Conservation (phyloP, 768 basidiomycete species). For the Phylloporus arenicola region DNA sequence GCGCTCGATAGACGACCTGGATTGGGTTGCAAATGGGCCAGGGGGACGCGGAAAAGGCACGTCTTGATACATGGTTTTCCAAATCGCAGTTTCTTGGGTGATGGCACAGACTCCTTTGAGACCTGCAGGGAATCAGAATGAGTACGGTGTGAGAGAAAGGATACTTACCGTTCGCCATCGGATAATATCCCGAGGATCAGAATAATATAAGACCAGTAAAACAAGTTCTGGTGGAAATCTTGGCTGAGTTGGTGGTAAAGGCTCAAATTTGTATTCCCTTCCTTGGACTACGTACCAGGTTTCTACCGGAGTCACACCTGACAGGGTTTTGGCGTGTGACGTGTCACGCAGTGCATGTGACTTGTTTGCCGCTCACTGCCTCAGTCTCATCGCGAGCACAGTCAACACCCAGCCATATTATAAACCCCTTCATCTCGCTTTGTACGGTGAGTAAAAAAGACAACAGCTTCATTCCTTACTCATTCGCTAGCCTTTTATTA, state of each 20-base stretch:
- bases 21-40: not conserved
- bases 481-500: not conserved
- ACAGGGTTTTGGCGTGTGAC: conserved; percentile 11
- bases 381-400: conserved; percentile 10
- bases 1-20: not conserved
- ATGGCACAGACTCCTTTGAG: conserved; percentile 1
- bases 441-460: conserved; percentile 17
- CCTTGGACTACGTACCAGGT: too few species aligned
- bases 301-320: not conserved
- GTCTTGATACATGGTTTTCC: not conserved
- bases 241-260: not conserved
- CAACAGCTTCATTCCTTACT: not conserved
- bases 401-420: conserved; percentile 13
- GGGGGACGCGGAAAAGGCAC: not conserved
- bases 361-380: conserved; percentile 11
- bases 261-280: too few species aligned
- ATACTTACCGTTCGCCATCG: not conserved
- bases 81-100: not conserved
- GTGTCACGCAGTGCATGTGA: conserved; percentile 16
- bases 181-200: not conserved
- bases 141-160: not conserved
- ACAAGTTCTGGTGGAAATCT: not conserved
- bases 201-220: not conserved
- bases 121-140: not conserved
- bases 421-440: conserved; percentile 13